These are phyloP conservation scores for Silene coronaria DNA, from an alignment of 179 eudicot species.

Conservation along the genomic window DNA sequence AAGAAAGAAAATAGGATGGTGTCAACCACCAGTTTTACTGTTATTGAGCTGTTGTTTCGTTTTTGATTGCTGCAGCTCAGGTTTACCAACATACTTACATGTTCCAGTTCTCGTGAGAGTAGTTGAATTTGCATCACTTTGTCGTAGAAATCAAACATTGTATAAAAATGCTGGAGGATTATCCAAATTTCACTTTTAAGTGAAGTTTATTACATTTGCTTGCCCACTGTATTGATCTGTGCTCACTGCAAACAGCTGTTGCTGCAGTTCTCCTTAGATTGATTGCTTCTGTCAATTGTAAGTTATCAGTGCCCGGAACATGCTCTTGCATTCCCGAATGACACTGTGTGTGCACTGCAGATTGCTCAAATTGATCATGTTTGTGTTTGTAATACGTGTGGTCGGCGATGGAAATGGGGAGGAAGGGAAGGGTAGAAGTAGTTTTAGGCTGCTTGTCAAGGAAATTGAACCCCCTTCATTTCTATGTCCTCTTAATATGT, in stretches of 20 bases:
- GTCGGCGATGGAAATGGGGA: too few relatives aligned
- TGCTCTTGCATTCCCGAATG: neutral
- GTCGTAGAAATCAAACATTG: neutral
- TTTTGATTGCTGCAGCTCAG: conserved; percentile 3
- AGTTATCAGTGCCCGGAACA: neutral
- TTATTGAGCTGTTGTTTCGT: neutral
- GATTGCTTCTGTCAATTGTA: neutral
- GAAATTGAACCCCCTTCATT: too few relatives aligned
- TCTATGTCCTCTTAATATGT: too few relatives aligned
- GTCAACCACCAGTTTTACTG: neutral
- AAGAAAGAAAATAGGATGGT: neutral
- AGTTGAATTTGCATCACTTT: neutral
- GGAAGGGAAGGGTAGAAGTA: too few relatives aligned
- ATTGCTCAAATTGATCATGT: neutral
- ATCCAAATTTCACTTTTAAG: neutral
- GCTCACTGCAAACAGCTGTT: neutral
- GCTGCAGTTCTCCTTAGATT: neutral
- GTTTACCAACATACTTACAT: neutral
- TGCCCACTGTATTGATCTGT: neutral
- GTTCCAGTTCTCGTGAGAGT: neutral
- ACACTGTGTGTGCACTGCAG: neutral
- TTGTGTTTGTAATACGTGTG: neutral
- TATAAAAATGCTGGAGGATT: neutral
- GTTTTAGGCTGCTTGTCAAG: too few relatives aligned
- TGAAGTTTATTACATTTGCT: neutral